Evolutionary conservation across 805 yeast genomes (phyloP).

Genomic region (Myxozyma neotropica): DNA sequence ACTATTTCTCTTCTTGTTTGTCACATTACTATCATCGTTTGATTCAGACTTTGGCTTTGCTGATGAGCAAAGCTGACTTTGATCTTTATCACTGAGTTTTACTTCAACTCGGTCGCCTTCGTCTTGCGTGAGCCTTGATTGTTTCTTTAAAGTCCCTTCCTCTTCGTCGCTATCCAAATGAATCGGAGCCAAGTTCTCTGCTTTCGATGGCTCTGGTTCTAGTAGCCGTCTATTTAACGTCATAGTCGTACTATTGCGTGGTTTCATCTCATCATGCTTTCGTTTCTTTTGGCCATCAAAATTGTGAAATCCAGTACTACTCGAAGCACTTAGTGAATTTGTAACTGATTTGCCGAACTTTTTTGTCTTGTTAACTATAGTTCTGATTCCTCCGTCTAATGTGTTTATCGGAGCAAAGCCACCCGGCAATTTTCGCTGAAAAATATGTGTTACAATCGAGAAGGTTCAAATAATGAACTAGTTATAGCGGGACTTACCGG

Average conservation of each 20-base stretch:
- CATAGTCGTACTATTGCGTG: neutral
- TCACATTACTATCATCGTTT: neutral
- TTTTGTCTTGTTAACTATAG: neutral
- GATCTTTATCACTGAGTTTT: neutral
- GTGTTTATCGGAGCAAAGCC: constrained; percentile 7
- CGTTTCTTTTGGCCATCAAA: constrained; percentile 8
- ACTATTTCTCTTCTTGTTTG: neutral
- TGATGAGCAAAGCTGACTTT: neutral
- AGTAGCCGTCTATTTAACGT: neutral
- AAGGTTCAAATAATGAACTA: too few relatives aligned
- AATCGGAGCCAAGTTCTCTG: neutral
- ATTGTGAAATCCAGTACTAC: neutral
- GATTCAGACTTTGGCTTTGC: neutral
- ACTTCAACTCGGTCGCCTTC: neutral
- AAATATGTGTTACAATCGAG: neutral
- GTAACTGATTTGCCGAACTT: neutral
- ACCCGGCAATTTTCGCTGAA: neutral
- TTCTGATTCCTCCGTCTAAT: neutral
- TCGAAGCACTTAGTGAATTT: neutral
- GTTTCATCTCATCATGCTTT: constrained; percentile 17
- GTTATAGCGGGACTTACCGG: neutral
- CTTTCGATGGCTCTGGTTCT: neutral
- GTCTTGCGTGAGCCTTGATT: neutral
- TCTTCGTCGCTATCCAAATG: constrained; percentile 18
- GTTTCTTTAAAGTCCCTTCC: neutral